These are phyloP conservation scores for Plantago lanceolata DNA, from an alignment of 305 asterid species.

Conservation along the genomic window DNA sequence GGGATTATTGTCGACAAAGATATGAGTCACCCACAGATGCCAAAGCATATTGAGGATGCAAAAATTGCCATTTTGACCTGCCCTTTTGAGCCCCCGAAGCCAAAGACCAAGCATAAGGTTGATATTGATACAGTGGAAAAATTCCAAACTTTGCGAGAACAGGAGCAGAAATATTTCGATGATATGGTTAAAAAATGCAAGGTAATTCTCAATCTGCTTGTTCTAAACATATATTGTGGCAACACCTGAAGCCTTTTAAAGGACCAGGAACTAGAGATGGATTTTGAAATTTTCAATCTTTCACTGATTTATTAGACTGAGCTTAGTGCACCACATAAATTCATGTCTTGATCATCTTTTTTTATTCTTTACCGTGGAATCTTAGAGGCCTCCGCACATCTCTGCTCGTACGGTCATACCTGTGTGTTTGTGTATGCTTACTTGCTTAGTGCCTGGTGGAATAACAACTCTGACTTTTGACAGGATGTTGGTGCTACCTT, in stretches of 20 bases:
- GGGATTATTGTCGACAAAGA: slow-evolving; percentile 93
- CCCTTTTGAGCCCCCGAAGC: slow-evolving; percentile 97
- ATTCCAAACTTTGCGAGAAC: slow-evolving; percentile 70
- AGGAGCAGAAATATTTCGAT: slow-evolving; percentile 86
- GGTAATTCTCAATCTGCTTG: slow-evolving; percentile 34
- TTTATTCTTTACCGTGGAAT: too few relatives aligned
- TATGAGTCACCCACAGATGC: slow-evolving; percentile 99
- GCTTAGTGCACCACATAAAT: too few relatives aligned
- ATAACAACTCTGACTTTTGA: slow-evolving; percentile 18
- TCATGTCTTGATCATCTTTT: too few relatives aligned
- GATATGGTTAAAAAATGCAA: slow-evolving; percentile 95
- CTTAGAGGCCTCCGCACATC: neutral
- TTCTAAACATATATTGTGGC: too few relatives aligned
- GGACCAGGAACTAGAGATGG: neutral
- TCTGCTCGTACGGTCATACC: neutral
- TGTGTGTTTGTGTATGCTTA: neutral
- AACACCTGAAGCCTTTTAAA: neutral
- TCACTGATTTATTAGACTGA: too few relatives aligned
- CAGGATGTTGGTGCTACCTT: slow-evolving; percentile 95
- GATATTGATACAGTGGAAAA: slow-evolving; percentile 92
- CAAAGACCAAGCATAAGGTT: slow-evolving; percentile 98
- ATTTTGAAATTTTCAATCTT: too few relatives aligned
- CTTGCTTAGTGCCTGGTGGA: slow-evolving; percentile 12
- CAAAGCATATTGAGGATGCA: slow-evolving; percentile 85
- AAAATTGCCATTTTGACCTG: slow-evolving; percentile 88